Evolutionary conservation across 352 stramenopile species (phyloP), one percentile per base, ranked within the genome.

Genomic region (Poterioochromonas sp.): DNA sequence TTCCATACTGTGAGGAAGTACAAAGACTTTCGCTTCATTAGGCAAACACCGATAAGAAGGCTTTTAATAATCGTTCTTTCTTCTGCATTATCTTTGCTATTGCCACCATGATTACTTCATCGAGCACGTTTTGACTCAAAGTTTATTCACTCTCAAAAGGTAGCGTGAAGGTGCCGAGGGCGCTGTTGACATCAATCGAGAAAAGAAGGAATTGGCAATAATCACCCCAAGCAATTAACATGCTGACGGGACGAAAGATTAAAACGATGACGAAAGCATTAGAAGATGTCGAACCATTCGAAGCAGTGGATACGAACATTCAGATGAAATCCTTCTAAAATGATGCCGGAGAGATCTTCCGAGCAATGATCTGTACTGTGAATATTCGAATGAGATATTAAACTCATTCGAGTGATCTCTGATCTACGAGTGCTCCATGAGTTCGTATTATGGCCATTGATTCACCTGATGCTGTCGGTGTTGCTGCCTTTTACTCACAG

Each of bases 241-340:
- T n/a, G n/a, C n/a, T n/a, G n/a, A 58, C 47, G 47, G 93, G 93
- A 5, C 88, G 93, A 11, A 92, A 91, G 70, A 97, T 97, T 82
- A 95, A 97, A 82, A 89, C 92, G 1, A 84, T 96, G 12, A 94
- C 97, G 65, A 86, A 93, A 81, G 93, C 91, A 0, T 83, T 97
- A 70, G 88, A 91, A 32, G 91, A 97, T 73, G 91, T 97, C n/a
- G 92, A 97, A 81, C 89, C 94, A 80, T 97, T 97, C 84, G 93
- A 97, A 79, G 88, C 96, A 78, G 93, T 97, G 65, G 93, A 97
- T 68, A 94, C 91, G 34, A 94, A 94, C 76, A 79, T 97, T 40
- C 91, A 96, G 60, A 90, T 97, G n/a, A 97, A 97, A 82, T 88
- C 91, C 26, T 97, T 96, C 71, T 80, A 97, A 22, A 85, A 90